A percentile compares a stretch with the other conserved stretches of the same genome.
phyloP scores from a whole-genome alignment of 2,329 filamentous ascomycete species.

The Xylaria arbuscula region DNA sequence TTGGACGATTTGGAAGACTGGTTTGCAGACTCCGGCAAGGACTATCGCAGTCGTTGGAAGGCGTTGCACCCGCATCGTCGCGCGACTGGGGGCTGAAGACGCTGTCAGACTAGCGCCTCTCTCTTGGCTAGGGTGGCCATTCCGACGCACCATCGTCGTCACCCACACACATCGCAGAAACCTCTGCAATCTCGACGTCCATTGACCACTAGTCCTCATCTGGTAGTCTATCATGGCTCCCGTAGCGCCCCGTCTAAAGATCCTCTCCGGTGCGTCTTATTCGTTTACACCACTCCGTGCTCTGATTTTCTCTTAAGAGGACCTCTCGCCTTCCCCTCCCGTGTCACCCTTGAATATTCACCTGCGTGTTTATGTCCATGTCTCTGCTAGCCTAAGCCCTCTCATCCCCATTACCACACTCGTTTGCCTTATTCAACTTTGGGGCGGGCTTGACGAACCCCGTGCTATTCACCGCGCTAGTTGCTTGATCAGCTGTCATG shows the following conservation, averaged over 20 bases:
- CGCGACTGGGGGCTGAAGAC: constrained; percentile 41
- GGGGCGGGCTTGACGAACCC: constrained; percentile 25
- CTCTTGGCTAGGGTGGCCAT: constrained; percentile 43
- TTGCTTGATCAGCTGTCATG: constrained; percentile 57
- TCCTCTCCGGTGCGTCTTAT: constrained; percentile 67
- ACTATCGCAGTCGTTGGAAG: constrained; percentile 45
- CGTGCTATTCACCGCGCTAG: constrained; percentile 8
- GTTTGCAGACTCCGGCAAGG: constrained; percentile 40
- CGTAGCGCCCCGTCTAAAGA: constrained; percentile 68
- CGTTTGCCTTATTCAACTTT: constrained; percentile 35
- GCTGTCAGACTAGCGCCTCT: constrained; percentile 44
- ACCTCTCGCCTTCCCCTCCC: constrained; percentile 31
- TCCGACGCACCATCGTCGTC: constrained; percentile 48
- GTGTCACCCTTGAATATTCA: constrained; percentile 41
- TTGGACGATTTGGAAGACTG: constrained; percentile 37
- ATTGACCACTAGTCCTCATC: constrained; percentile 51
- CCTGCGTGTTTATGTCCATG: constrained; percentile 28
- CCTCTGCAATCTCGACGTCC: constrained; percentile 40
- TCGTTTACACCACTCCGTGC: constrained; percentile 36
- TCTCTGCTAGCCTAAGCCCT: constrained; percentile 10
- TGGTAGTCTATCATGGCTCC: constrained; percentile 66
- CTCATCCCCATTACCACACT: constrained; percentile 27
- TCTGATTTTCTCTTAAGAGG: constrained; percentile 33
- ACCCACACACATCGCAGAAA: constrained; percentile 45
- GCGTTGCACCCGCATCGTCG: constrained; percentile 46